Evolutionary conservation across 1,139 yeast species (phyloP).

Genomic region (Hansenula lynferdii): DNA sequence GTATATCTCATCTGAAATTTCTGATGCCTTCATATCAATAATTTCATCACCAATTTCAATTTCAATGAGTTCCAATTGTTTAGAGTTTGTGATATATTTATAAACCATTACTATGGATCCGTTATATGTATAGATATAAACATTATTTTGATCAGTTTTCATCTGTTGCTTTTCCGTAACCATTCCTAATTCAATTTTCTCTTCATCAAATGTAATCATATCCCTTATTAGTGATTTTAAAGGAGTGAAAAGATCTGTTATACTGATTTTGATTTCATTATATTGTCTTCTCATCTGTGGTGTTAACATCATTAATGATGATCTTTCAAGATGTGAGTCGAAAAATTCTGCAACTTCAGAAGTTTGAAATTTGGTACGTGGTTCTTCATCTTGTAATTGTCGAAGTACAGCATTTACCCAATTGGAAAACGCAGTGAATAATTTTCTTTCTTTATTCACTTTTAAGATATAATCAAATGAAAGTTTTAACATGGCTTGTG

Average conservation of each 20-base stretch:
- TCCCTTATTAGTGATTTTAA: constrained; percentile 9
- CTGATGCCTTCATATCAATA: constrained; percentile 1
- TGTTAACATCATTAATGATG: constrained; percentile 14
- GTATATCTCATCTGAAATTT: constrained; percentile 8
- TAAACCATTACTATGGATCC: constrained; percentile 9
- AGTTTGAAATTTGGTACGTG: constrained; percentile 10
- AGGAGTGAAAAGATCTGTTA: constrained; percentile 16
- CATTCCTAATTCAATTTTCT: constrained; percentile 11
- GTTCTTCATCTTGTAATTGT: constrained; percentile 24
- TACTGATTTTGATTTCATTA: constrained; percentile 18
- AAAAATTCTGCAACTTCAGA: constrained; percentile 18
- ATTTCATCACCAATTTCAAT: constrained; percentile 1
- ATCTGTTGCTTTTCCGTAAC: constrained; percentile 14
- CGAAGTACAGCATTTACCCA: constrained; percentile 35
- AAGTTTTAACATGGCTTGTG: constrained; percentile 30
- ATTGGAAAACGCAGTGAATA: constrained; percentile 44
- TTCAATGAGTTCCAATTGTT: neutral
- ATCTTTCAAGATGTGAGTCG: constrained; percentile 17
- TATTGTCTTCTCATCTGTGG: constrained; percentile 18
- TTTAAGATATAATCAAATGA: constrained; percentile 41
- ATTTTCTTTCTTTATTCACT: constrained; percentile 46
- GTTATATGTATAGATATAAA: constrained; percentile 9
- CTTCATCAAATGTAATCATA: neutral
- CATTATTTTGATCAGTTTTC: constrained; percentile 3
- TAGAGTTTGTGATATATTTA: constrained; percentile 5